phyloP scores from a whole-genome alignment of 345 rosid genomes.

The Citrus glauca region DNA sequence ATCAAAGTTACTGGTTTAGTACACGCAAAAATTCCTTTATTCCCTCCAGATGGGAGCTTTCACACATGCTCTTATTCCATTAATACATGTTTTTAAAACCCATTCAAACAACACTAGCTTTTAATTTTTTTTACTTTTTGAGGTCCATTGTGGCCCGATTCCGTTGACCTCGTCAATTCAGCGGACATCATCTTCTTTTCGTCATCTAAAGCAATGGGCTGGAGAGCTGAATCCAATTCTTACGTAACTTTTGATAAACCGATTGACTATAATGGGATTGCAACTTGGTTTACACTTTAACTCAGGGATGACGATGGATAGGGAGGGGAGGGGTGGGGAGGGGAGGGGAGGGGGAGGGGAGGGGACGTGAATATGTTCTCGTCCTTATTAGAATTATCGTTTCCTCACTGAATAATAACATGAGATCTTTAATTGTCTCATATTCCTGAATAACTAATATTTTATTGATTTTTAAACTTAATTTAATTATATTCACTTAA shows the following conservation, averaged over 20 bases:
- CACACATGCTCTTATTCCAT: background rate
- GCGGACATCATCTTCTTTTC: background rate
- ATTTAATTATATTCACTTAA: no score
- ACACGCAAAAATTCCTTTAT: background rate
- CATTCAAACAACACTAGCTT: background rate
- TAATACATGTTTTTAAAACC: background rate
- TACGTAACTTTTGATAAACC: no score
- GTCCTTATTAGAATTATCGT: no score
- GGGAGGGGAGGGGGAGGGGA: no score
- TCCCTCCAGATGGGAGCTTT: background rate
- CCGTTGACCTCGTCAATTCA: background rate
- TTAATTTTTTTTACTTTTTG: background rate
- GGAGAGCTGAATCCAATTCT: background rate
- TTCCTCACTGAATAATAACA: rapidly evolving
- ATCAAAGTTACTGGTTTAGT: background rate
- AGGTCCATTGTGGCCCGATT: slow-evolving; percentile 1
- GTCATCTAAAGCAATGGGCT: background rate
- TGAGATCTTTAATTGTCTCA: rapidly evolving
- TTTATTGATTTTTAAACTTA: rapidly evolving
- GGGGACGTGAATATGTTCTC: rapidly evolving
- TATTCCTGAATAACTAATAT: rapidly evolving
- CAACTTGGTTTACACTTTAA: no score
- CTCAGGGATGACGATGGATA: no score
- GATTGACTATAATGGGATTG: no score
- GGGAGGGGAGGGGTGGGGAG: no score